These are phyloP conservation scores for Trichopus zeylanicus DNA, from an alignment of 116 monocot genomes.

Conservation along the genomic window DNA sequence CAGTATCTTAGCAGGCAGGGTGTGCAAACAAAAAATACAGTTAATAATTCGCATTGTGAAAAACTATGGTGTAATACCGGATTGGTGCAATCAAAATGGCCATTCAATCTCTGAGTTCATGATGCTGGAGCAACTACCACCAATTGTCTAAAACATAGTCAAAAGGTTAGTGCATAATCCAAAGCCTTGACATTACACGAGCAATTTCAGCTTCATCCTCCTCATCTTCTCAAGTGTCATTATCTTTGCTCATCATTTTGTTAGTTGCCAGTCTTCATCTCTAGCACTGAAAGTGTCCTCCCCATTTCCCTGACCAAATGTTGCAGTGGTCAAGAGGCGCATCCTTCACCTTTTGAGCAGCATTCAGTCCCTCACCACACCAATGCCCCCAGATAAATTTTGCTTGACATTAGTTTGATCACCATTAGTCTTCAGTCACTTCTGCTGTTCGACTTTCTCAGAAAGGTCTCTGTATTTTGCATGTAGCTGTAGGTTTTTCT, in stretches of 20 bases:
- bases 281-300: constrained; percentile 93
- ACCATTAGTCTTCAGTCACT: constrained; percentile 71
- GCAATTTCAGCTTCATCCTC: constrained; percentile 77
- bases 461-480: constrained; percentile 60
- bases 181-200: constrained; percentile 61
- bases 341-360: constrained; percentile 92
- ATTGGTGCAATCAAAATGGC: too few relatives aligned
- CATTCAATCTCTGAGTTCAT: too few relatives aligned
- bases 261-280: constrained; percentile 99
- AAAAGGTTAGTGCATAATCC: too few relatives aligned
- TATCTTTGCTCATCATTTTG: constrained; percentile 93
- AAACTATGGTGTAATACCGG: too few relatives aligned
- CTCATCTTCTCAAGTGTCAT: constrained; percentile 70
- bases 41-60: too few relatives aligned
- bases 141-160: too few relatives aligned
- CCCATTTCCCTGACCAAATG: constrained; percentile 91
- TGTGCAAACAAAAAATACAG: too few relatives aligned
- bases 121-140: too few relatives aligned
- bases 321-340: constrained; percentile 90
- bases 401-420: constrained; percentile 43
- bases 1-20: too few relatives aligned
- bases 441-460: constrained; percentile 78
- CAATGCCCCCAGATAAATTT: constrained; percentile 51
- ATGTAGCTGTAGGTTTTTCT: constrained; percentile 76
- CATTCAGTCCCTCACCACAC: constrained; percentile 87